A percentile compares a stretch with the other conserved stretches of the same genome.
phyloP scores from a whole-genome alignment of 2,329 filamentous ascomycete genomes.

The Fusarium bulbicola region DNA sequence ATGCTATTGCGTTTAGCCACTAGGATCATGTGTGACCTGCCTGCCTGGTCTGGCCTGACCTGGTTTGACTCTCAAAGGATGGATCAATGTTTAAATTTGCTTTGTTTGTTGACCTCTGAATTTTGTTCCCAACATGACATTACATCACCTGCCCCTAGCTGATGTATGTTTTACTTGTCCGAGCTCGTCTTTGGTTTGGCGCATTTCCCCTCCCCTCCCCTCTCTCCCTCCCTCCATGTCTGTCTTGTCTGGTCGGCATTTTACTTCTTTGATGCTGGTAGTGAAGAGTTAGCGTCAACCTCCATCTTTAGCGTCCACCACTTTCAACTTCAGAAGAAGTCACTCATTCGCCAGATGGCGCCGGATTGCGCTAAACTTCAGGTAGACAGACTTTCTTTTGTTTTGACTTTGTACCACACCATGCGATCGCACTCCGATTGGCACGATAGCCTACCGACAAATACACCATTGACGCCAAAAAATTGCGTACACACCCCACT shows the following conservation, averaged over 20 bases:
- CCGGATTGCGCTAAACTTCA: background rate
- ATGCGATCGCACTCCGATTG: conserved; percentile 48
- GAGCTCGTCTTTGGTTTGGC: background rate
- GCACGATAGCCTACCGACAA: conserved; percentile 42
- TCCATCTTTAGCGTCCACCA: conserved; percentile 24
- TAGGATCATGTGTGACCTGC: background rate
- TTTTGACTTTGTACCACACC: conserved; percentile 40
- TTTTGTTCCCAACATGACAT: conserved; percentile 16
- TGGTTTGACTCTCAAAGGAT: background rate
- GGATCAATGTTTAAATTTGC: conserved; percentile 2
- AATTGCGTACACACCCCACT: conserved; percentile 31
- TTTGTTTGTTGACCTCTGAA: conserved; percentile 17
- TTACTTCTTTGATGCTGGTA: conserved; percentile 29
- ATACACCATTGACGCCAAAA: conserved; percentile 34
- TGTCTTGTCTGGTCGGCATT: conserved; percentile 7
- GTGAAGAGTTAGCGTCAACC: conserved; percentile 28
- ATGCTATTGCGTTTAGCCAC: conserved; percentile 1
- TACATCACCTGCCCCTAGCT: conserved; percentile 25
- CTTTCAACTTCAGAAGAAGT: conserved; percentile 11
- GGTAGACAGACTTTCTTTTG: conserved; percentile 26
- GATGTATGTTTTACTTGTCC: conserved; percentile 5
- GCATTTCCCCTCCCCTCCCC: background rate
- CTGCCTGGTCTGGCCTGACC: background rate
- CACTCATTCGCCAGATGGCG: conserved; percentile 16
- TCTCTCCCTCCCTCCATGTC: background rate